Evolutionary conservation across 495 filamentous ascomycete species (phyloP).

Genomic region (Staphylotrichum tortipilum): DNA sequence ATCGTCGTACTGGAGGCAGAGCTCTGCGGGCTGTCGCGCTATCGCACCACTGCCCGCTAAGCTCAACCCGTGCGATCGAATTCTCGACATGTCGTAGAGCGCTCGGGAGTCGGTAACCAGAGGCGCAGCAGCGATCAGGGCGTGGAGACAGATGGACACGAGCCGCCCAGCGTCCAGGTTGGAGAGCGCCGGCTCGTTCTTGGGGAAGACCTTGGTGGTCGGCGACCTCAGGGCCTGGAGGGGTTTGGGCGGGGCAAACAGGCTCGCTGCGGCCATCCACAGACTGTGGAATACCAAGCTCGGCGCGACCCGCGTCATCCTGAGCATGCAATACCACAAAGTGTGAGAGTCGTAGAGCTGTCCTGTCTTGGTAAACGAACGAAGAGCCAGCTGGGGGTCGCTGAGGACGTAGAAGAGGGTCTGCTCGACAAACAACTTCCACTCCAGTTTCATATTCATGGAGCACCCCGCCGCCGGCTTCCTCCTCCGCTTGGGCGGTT

Average conservation of each 20-base stretch:
- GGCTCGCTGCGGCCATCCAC: slow-evolving; percentile 59
- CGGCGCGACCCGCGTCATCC: slow-evolving; percentile 41
- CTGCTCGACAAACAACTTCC: slow-evolving; percentile 59
- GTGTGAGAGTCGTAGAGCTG: slow-evolving; percentile 43
- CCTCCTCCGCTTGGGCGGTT: slow-evolving; percentile 30
- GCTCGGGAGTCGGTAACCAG: slow-evolving; percentile 34
- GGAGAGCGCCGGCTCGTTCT: slow-evolving; percentile 26
- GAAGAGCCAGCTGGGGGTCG: slow-evolving; percentile 52
- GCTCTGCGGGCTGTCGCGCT: slow-evolving; percentile 32
- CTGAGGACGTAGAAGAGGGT: slow-evolving; percentile 67
- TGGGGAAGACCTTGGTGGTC: slow-evolving; percentile 33
- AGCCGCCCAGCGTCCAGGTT: slow-evolving; percentile 41
- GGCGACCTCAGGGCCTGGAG: slow-evolving; percentile 39
- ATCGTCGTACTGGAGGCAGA: slow-evolving; percentile 48
- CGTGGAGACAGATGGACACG: slow-evolving; percentile 46
- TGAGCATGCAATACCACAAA: slow-evolving; percentile 44
- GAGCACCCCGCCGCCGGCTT: slow-evolving; percentile 11
- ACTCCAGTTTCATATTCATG: slow-evolving; percentile 30
- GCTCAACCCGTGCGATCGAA: slow-evolving; percentile 38
- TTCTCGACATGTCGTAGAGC: slow-evolving; percentile 44
- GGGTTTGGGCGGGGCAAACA: slow-evolving; percentile 57
- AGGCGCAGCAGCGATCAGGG: slow-evolving; percentile 44
- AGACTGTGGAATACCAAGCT: slow-evolving; percentile 64
- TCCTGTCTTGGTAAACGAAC: slow-evolving; percentile 52
- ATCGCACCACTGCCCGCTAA: slow-evolving; percentile 28